Evolutionary conservation across 2,329 filamentous ascomycete genomes (phyloP).

Genomic region (Phaeoacremonium minimum): DNA sequence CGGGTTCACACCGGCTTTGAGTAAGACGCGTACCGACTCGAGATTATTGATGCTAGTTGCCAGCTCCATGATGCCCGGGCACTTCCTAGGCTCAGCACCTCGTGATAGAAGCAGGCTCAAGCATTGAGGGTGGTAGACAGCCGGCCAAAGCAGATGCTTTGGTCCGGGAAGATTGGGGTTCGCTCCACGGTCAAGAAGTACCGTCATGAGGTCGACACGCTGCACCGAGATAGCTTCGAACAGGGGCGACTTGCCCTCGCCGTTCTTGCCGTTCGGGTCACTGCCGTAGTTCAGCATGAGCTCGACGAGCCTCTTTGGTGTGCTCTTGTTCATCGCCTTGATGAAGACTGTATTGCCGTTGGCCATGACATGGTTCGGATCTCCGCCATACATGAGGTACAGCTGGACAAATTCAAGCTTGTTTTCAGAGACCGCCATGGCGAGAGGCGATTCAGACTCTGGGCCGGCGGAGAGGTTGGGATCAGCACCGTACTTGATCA

Average conservation of each 20-base stretch:
- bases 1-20: conserved; percentile 55
- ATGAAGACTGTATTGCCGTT: conserved; percentile 60
- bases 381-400: conserved; percentile 57
- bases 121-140: conserved; percentile 53
- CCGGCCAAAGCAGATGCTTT: conserved; percentile 65
- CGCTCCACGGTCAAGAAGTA: conserved; percentile 50
- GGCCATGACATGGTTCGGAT: conserved; percentile 47
- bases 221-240: conserved; percentile 54
- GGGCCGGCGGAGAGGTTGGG: conserved; percentile 27
- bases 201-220: conserved; percentile 51
- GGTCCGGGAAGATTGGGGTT: conserved; percentile 66
- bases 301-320: conserved; percentile 49
- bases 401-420: conserved; percentile 55
- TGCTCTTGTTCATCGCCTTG: conserved; percentile 54
- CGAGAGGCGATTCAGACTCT: conserved; percentile 51
- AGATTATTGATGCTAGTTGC: conserved; percentile 60
- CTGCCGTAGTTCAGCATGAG: conserved; percentile 56
- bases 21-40: conserved; percentile 53
- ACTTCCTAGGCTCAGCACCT: conserved; percentile 56
- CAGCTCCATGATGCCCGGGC: conserved; percentile 60
- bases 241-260: conserved; percentile 58
- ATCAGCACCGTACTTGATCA: conserved; percentile 59
- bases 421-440: conserved; percentile 42
- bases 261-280: conserved; percentile 54
- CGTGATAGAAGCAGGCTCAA: conserved; percentile 53